These are phyloP conservation scores for Calonectria pseudoturangicola DNA, from an alignment of 2,329 filamentous ascomycete species.

Conservation along the genomic window DNA sequence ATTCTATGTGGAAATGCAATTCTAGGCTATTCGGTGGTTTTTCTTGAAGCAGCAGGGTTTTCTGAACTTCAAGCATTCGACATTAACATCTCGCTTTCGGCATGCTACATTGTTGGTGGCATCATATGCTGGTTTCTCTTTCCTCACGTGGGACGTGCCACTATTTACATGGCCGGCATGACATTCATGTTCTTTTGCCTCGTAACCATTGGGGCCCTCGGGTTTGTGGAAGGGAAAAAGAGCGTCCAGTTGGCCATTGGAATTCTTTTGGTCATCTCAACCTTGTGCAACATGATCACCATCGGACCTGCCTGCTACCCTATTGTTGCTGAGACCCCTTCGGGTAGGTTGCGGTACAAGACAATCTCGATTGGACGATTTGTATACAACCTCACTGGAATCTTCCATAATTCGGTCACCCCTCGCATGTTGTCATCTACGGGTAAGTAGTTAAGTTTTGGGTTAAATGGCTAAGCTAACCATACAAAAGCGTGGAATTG, in stretches of 20 bases:
- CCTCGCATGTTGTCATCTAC: constrained; percentile 56
- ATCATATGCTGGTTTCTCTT: constrained; percentile 64
- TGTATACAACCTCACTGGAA: constrained; percentile 64
- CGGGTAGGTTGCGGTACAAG: constrained; percentile 65
- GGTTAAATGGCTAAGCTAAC: constrained; percentile 39
- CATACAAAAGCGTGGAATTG: constrained; percentile 52
- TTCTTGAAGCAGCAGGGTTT: constrained; percentile 63
- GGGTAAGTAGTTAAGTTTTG: constrained; percentile 18
- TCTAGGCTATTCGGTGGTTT: constrained; percentile 61
- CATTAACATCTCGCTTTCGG: constrained; percentile 62
- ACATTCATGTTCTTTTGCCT: constrained; percentile 63
- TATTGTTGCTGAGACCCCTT: constrained; percentile 63
- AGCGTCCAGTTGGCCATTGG: constrained; percentile 42
- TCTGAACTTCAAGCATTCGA: constrained; percentile 60
- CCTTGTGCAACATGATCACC: constrained; percentile 59
- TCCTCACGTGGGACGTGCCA: constrained; percentile 62
- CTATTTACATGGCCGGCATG: constrained; percentile 63
- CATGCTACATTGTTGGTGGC: constrained; percentile 63
- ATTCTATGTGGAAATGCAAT: constrained; percentile 61
- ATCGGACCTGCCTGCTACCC: constrained; percentile 61
- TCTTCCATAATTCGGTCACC: constrained; percentile 62
- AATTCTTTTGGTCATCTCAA: constrained; percentile 56
- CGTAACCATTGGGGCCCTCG: constrained; percentile 45
- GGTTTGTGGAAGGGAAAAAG: constrained; percentile 29
- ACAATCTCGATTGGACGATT: constrained; percentile 66